Conservation (phyloP, 2,329 filamentous ascomycete species). For the Ceratocystis alfenasii region DNA sequence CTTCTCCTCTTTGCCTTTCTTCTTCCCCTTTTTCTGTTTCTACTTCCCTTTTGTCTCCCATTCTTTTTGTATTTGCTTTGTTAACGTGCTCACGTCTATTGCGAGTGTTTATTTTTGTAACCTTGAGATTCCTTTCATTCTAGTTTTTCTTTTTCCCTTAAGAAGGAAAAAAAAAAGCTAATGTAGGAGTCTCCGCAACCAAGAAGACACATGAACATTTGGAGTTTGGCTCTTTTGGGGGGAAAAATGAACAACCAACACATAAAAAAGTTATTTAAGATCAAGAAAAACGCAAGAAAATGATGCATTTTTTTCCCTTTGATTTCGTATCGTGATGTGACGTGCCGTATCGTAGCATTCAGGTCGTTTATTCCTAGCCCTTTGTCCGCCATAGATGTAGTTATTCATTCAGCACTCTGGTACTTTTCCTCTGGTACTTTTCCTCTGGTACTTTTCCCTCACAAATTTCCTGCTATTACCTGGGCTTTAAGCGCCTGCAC, state of each 20-base stretch:
- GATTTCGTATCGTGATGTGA: neutral
- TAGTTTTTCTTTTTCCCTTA: neutral
- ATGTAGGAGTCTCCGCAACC: no score
- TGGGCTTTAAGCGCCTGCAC: conserved; percentile 45
- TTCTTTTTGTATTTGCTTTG: conserved; percentile 8
- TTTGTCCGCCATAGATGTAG: neutral
- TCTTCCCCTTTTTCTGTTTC: neutral
- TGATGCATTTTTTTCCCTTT: neutral
- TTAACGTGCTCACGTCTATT: neutral
- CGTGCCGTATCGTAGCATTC: neutral
- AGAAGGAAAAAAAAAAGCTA: no score
- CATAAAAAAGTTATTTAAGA: conserved; percentile 19
- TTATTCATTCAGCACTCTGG: neutral
- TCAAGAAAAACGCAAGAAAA: conserved; percentile 7
- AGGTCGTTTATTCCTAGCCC: neutral
- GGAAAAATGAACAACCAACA: conserved; percentile 8
- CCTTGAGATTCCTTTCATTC: conserved; percentile 23
- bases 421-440: neutral
- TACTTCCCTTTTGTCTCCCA: conserved; percentile 1
- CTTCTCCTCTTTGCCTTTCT: neutral
- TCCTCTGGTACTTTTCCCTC: neutral
- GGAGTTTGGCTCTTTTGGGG: conserved; percentile 8
- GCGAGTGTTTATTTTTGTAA: conserved; percentile 23
- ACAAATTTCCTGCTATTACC: conserved; percentile 26
- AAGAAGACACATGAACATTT: conserved; percentile 3